phyloP scores from a whole-genome alignment of 148 eudicot genomes.

The Linanthus parryae region DNA sequence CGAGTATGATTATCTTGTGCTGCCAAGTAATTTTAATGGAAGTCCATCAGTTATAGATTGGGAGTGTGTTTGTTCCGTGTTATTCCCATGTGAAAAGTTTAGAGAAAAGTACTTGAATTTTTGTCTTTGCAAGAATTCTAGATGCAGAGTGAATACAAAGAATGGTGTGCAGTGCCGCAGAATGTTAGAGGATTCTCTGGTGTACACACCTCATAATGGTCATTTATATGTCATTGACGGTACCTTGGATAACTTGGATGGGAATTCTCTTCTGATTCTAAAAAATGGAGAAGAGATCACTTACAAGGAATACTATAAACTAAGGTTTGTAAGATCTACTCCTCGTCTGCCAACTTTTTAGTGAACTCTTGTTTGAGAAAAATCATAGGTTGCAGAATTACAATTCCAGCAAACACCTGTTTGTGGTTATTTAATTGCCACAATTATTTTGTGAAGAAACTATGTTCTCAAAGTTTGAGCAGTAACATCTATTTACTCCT shows the following conservation, averaged over 20 bases:
- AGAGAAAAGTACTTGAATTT: slow-evolving; percentile 5
- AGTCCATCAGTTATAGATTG: slow-evolving; percentile 39
- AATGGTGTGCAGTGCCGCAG: slow-evolving; percentile 40
- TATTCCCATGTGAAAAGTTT: slow-evolving; percentile 12
- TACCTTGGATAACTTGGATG: slow-evolving; percentile 34
- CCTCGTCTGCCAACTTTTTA: no score
- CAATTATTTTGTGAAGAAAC: no score
- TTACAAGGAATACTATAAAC: slow-evolving; percentile 60
- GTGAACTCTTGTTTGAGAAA: no score
- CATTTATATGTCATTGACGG: slow-evolving; percentile 45
- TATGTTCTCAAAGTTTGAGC: background rate
- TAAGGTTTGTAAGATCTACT: no score
- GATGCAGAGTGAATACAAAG: slow-evolving; percentile 26
- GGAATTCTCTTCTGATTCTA: slow-evolving; percentile 34
- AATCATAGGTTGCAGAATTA: no score
- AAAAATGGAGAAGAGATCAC: slow-evolving; percentile 28
- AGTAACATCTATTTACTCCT: background rate
- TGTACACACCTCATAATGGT: slow-evolving; percentile 73
- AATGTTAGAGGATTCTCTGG: slow-evolving; percentile 55
- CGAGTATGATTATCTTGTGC: slow-evolving; percentile 56
- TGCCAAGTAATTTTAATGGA: slow-evolving; percentile 34
- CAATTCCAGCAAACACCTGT: no score
- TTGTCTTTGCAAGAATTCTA: slow-evolving; percentile 2
- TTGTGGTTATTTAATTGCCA: no score
- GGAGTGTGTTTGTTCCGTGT: slow-evolving; percentile 45